Conservation (phyloP, 306 rosid genomes). For the Biancaea sappan region DNA sequence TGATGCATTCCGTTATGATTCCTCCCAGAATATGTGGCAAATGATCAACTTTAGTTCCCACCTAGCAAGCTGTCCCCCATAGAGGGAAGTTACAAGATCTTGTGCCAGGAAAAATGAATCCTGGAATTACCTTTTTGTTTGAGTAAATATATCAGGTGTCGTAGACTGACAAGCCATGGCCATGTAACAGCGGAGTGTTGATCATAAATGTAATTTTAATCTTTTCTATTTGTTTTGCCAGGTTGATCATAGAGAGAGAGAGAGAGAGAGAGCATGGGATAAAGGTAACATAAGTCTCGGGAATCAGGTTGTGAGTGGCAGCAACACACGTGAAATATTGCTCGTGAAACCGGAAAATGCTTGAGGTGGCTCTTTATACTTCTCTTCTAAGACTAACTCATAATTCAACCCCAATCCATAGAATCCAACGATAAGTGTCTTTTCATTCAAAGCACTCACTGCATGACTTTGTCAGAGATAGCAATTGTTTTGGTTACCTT, state of each 20-base stretch:
- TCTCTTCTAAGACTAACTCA: conserved; percentile 30
- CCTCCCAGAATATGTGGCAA: too few relatives aligned
- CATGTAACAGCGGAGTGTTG: too few relatives aligned
- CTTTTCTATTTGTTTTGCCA: not conserved
- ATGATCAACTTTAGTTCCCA: too few relatives aligned
- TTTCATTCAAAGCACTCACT: conserved; percentile 50
- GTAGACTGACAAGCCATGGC: too few relatives aligned
- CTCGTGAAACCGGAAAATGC: conserved; percentile 72
- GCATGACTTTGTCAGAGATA: conserved; percentile 18
- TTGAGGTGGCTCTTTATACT: conserved; percentile 52
- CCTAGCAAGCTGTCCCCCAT: too few relatives aligned
- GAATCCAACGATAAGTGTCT: conserved; percentile 65
- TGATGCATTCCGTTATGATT: not conserved
- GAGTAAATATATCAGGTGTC: too few relatives aligned
- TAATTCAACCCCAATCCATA: conserved; percentile 31
- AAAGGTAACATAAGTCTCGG: conserved; percentile 60
- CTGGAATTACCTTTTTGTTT: not conserved
- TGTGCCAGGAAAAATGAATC: not conserved
- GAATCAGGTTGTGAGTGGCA: conserved; percentile 68
- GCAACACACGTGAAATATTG: conserved; percentile 82
- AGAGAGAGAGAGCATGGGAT: conserved; percentile 38
- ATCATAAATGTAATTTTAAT: not conserved
- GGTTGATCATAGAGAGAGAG: not conserved
- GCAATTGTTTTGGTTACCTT: conserved; percentile 49
- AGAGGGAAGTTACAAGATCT: not conserved